Base-by-base conservation (phyloP, 2,329 filamentous ascomycete species). In the Penicillium griseofulvum region DNA sequence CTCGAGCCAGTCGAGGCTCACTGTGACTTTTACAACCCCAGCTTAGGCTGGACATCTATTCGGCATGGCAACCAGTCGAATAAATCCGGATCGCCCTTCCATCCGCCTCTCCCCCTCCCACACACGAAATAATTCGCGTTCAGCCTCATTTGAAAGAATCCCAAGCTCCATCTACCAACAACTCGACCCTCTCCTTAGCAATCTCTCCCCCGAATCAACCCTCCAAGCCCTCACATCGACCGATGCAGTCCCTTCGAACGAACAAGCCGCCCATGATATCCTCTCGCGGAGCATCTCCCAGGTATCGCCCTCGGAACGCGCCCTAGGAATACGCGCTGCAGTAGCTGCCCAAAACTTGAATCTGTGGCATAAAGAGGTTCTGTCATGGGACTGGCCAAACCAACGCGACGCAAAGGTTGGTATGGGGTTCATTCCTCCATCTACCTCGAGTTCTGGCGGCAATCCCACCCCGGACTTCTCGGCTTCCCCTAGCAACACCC, bases 271-370 rank as follows among this genome's bases (percentile, higher is more conserved):
- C 12, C 69, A 77, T 49, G 71, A 74, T 63, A 68, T 74, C 29
- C 67, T 80, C 16, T 67, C 71, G 29, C 72, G 73, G 45, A 83
- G 81, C 68, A 83, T 86, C 60, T 77, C 80, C 2, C 75, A 77
- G 55, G 81, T 83, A 11, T 83, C 83, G 3, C 71, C 76, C 1
- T 76, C 80, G 11, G 83, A 87, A 69, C 77, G 83, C 61, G 81
- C 82, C 29, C 72, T 86, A 57, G 84, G 83, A 8, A 78, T 81
- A 49, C 78, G 82, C 58, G 84, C 84, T 26, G 84, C 84, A 28
- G 75, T 82, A 64, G 80, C 80, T 26, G 83, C 82, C 28, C 78
- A 86, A 64, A 81, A 82, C 54, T 68, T 87, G 57, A 78, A 80
- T 61, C 72, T 78, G 61, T 87, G 85, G 84, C 78, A 80, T 58